Base-by-base conservation (phyloP, 495 filamentous ascomycete genomes). In the Xylaria cubensis region DNA sequence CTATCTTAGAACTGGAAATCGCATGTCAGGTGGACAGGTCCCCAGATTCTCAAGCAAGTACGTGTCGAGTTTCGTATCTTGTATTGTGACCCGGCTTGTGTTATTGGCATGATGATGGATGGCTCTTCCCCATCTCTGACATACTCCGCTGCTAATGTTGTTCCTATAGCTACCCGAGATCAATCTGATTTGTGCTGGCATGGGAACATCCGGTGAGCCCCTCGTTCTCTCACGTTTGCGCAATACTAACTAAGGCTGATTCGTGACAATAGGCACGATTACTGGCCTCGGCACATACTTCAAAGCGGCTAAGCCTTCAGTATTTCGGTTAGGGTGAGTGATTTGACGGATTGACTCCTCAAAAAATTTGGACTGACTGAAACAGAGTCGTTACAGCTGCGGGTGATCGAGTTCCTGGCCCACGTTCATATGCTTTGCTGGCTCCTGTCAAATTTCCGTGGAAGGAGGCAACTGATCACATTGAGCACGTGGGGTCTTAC, bases 391-490 rank as follows among this genome's bases (percentile, higher is more conserved):
- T 48, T 15, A 48, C 44, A 48, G 44, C 44, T n/a, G 44, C 44
- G 5, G 44, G 44, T 4, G 44, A 48, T 48, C 44, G 44, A 4
- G 44, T 48, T 19, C 44, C 44, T 0, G 44, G 44, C 12, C 44
- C 44, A 17, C 44, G 44, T 48, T 48, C 44, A 48, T 48, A 48
- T 15, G 44, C 44, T 17, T 78, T 87, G 8, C 81, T 90, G 68
- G 82, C 82, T 10, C 82, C 86, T 1, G 84, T 86, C 4, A 82
- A 85, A 55, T 91, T 91, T 64, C 88, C 89, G 4, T 91, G 89
- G 89, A 83, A 82, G 71, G 77, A 82, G 19, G 80, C 83, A 1
- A 82, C 90, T 12, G 88, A 90, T 71, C 69, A 74, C 7, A 84
- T 89, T 41, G 85, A 88, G 66, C 82, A 89, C 34, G 87, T 90